Evolutionary conservation across 306 rosid species (phyloP), one percentile per base, ranked within the genome.

Genomic region (Cucurbita argyrosperma): DNA sequence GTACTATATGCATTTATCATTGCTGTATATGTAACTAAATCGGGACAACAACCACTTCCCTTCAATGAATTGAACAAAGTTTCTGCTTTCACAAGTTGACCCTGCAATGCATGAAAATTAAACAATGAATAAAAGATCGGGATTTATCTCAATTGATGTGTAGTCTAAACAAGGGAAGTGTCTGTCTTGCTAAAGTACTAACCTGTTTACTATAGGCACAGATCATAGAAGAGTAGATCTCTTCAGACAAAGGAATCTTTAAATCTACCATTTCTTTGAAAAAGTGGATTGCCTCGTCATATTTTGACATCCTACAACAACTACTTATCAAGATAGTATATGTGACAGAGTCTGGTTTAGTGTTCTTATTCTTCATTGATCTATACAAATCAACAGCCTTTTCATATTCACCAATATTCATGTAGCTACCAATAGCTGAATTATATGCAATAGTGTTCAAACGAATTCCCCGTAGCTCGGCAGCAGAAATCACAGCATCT

Each of bases 351-450:
- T 89, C 88, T 4, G 82, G 86, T 84, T 78, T 87, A 64, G 89
- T 73, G 75, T 82, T 90, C 79, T 85, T 85, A 80, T 80, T 84
- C 84, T 84, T 85, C 96, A 93, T 90, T 53, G 84, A 80, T 79
- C 80, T 81, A 84, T 90, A 87, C 80, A 93, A 82, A 72, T 70
- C 80, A 58, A 85, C 37, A 58, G 97, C 98, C 85, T 87, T 90
- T 58, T 89, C 90, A 75, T 83, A 83, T 80, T 93, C 90, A 67
- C 89, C 96, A 26, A 82, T 80, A 84, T 81, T 89, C 91, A 90
- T 84, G 83, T 84, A 93, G 87, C 96, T 90, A 40, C 97, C 98
- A 70, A 93, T 93, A 70, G 98, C 96, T 76, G 98, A 89, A 78
- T 93, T 93, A 81, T 84, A 90, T 10, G 98, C 92, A 77, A 86